Conservation (phyloP, 164 flowering plant species). For the Malania oleifera region DNA sequence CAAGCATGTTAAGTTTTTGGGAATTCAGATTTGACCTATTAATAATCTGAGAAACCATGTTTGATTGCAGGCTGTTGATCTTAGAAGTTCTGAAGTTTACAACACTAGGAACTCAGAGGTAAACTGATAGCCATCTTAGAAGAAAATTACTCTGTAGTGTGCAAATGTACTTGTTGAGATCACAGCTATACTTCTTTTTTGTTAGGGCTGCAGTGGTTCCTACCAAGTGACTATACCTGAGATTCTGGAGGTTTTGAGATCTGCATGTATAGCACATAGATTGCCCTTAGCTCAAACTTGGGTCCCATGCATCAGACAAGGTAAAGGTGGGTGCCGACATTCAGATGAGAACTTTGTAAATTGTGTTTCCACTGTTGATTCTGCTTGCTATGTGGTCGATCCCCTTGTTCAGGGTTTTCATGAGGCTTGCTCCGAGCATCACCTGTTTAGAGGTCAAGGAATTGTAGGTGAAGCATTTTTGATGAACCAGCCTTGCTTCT, state of each 20-base stretch:
- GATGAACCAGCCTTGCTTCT: constrained; percentile 76
- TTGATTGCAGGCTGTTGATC: constrained; percentile 76
- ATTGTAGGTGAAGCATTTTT: constrained; percentile 68
- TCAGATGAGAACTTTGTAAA: constrained; percentile 50
- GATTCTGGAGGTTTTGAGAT: constrained; percentile 54
- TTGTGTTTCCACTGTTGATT: constrained; percentile 72
- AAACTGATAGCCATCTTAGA: constrained; percentile 6
- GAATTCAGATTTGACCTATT: neutral
- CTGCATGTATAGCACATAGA: constrained; percentile 63
- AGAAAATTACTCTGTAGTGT: neutral
- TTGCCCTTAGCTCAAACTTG: constrained; percentile 91
- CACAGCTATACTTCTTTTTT: constrained; percentile 8
- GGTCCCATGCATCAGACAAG: constrained; percentile 67
- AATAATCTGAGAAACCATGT: constrained; percentile 3
- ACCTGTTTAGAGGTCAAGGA: constrained; percentile 78
- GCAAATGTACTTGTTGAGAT: constrained; percentile 1
- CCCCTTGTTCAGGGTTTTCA: constrained; percentile 50
- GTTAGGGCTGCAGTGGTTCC: constrained; percentile 37
- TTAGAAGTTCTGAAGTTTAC: constrained; percentile 48
- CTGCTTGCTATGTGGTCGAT: constrained; percentile 62
- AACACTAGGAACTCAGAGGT: constrained; percentile 40
- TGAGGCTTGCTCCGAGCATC: constrained; percentile 91
- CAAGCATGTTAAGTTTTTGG: too few species aligned
- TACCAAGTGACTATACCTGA: constrained; percentile 51
- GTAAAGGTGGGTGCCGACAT: constrained; percentile 67